phyloP scores from a whole-genome alignment of 2,329 filamentous ascomycete genomes.

The Hymenoscyphus scutula region DNA sequence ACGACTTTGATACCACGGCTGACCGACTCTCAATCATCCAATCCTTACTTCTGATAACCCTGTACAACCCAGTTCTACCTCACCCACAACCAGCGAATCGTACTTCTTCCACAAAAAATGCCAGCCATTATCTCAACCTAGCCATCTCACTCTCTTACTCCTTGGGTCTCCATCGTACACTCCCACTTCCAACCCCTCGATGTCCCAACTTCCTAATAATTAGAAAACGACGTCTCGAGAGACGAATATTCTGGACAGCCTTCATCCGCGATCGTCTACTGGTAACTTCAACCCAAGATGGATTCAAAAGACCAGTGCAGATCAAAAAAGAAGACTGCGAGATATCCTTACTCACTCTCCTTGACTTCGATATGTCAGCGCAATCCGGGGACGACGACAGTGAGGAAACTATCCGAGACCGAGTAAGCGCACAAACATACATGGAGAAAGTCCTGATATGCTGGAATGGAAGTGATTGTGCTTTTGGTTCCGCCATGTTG shows the following conservation, averaged over 20 bases:
- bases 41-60: constrained; percentile 10
- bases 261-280: constrained; percentile 11
- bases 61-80: not conserved
- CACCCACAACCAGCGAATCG: not conserved
- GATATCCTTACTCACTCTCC: not conserved
- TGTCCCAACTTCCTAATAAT: not conserved
- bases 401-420: constrained; percentile 1
- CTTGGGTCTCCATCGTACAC: constrained; percentile 7
- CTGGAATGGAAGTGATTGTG: constrained; percentile 5
- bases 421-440: constrained; percentile 6
- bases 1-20: constrained; percentile 25
- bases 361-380: constrained; percentile 6
- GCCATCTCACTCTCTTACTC: constrained; percentile 13
- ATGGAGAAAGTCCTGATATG: constrained; percentile 5
- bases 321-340: constrained; percentile 12
- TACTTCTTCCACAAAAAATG: not conserved
- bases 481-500: not conserved
- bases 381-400: constrained; percentile 5
- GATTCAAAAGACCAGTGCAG: not conserved
- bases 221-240: constrained; percentile 5
- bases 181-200: not conserved
- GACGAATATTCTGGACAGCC: constrained; percentile 11
- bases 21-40: constrained; percentile 12
- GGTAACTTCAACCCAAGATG: not conserved
- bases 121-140: constrained; percentile 10